A percentile compares a stretch with the other conserved stretches of the same genome.
Evolutionary conservation across 1,139 yeast species (phyloP).

Genomic region (Maudiozyma humilis): DNA sequence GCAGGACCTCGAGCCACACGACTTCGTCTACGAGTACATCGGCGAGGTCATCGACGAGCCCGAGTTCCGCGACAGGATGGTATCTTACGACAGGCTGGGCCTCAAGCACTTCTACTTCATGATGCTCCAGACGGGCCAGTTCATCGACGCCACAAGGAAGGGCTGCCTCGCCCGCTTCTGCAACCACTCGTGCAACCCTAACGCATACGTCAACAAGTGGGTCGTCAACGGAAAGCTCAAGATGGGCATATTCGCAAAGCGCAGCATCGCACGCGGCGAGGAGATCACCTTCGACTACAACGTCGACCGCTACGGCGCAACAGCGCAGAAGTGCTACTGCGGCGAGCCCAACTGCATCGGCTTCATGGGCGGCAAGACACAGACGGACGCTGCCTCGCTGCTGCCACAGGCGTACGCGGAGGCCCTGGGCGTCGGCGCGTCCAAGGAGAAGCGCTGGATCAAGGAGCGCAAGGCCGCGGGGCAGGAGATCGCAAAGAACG

Average conservation of each 20-base stretch:
- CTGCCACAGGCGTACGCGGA: conserved; percentile 79
- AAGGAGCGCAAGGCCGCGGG: conserved; percentile 47
- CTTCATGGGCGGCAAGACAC: conserved; percentile 92
- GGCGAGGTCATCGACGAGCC: conserved; percentile 87
- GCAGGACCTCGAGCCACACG: conserved; percentile 45
- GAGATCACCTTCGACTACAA: conserved; percentile 94
- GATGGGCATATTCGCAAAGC: conserved; percentile 91
- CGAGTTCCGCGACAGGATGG: conserved; percentile 63
- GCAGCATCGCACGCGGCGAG: conserved; percentile 67
- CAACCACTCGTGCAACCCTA: conserved; percentile 91
- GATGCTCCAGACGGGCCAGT: conserved; percentile 92
- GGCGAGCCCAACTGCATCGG: conserved; percentile 90
- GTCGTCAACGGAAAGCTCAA: conserved; percentile 81
- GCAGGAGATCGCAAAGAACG: conserved; percentile 37
- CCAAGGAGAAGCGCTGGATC: conserved; percentile 56
- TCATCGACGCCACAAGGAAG: conserved; percentile 84
- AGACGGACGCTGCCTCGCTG: conserved; percentile 78
- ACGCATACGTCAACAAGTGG: conserved; percentile 95
- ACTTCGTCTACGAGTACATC: conserved; percentile 80
- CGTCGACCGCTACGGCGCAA: conserved; percentile 93
- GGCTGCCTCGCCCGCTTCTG: conserved; percentile 88
- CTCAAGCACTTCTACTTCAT: conserved; percentile 87
- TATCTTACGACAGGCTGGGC: conserved; percentile 60
- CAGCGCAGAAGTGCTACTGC: conserved; percentile 89
- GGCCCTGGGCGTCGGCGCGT: conserved; percentile 72